These are phyloP conservation scores for Pugionium dolabratum DNA, from an alignment of 345 rosid genomes.

Conservation along the genomic window DNA sequence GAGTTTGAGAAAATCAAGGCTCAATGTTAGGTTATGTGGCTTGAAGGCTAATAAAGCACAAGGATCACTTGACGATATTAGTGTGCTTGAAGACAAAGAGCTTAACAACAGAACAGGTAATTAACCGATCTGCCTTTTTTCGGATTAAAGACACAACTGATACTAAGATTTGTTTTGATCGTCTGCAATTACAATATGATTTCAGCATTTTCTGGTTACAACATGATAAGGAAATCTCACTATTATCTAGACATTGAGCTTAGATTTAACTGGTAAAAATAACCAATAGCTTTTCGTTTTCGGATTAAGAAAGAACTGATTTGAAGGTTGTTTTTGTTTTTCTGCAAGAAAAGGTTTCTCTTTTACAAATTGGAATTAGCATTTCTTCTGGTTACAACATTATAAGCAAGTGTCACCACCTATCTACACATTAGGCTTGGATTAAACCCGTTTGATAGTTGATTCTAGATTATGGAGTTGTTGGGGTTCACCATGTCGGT, in stretches of 20 bases:
- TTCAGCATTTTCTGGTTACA: neutral
- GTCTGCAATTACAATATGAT: neutral
- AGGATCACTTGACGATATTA: slow-evolving; percentile 51
- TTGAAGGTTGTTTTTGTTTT: neutral
- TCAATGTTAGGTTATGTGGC: slow-evolving; percentile 31
- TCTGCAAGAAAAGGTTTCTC: neutral
- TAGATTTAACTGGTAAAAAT: neutral
- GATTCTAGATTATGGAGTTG: slow-evolving; percentile 75
- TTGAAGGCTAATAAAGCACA: slow-evolving; percentile 49
- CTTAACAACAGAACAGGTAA: slow-evolving; percentile 56
- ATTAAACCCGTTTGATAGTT: slow-evolving; percentile 14
- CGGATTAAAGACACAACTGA: neutral
- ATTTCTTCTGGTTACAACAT: neutral
- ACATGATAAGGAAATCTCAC: neutral
- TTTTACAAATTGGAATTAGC: neutral
- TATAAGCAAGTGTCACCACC: neutral
- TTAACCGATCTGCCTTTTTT: neutral
- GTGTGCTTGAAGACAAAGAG: slow-evolving; percentile 46
- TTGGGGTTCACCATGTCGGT: slow-evolving; percentile 87
- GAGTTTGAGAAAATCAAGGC: slow-evolving; percentile 34
- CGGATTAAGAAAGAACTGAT: neutral
- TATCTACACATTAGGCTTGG: neutral
- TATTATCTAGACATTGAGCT: neutral
- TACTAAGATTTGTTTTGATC: neutral
- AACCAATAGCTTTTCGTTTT: neutral